Evolutionary conservation across 2,329 filamentous ascomycete species (phyloP), one percentile per base, ranked within the genome.

Genomic region (Fusarium aywerte): DNA sequence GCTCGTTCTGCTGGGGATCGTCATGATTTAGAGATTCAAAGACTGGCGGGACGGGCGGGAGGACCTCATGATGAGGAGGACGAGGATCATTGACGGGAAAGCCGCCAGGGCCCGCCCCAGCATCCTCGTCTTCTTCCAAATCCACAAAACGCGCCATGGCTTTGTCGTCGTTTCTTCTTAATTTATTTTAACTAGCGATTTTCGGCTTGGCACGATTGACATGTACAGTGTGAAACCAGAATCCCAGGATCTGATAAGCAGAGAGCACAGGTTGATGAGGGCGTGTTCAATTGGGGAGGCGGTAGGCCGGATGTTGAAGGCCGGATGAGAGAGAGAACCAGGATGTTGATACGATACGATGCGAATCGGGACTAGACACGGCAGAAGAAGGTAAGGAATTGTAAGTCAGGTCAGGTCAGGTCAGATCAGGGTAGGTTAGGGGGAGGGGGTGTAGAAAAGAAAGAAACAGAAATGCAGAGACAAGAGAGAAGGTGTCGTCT

Each of bases 61-160:
- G 57, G 52, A 29, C 68, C 67, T 67, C 58, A 69, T 72, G 62
- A 67, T 71, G 67, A 65, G 58, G 44, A 64, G 64, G 65, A 69
- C 58, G 62, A 67, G 54, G 43, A 67, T 62, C 54, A 42, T 43
- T 51, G 42, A 55, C 58, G 56, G 62, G 40, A 54, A 63, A 53
- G 51, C 44, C 64, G 53, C 58, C 63, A 55, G 64, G 66, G 43
- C 58, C 63, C 40, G 67, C 63, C 32, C 63, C 59, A 40, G 48
- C 62, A 53, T 72, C 62, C 38, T 74, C 71, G 40, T 71, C 68
- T 23, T 73, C 71, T 52, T 73, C 72, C 61, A 74, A 73, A 56
- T 74, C 72, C 67, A 74, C 71, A 74, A 74, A 74, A 61, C 72
- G 72, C 70, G 72, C 72, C 72, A 74, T 74, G 62, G 68, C 66